Evolutionary conservation across 108 stramenopile genomes (phyloP).

Genomic region (Pseudonitzschia multiseries): DNA sequence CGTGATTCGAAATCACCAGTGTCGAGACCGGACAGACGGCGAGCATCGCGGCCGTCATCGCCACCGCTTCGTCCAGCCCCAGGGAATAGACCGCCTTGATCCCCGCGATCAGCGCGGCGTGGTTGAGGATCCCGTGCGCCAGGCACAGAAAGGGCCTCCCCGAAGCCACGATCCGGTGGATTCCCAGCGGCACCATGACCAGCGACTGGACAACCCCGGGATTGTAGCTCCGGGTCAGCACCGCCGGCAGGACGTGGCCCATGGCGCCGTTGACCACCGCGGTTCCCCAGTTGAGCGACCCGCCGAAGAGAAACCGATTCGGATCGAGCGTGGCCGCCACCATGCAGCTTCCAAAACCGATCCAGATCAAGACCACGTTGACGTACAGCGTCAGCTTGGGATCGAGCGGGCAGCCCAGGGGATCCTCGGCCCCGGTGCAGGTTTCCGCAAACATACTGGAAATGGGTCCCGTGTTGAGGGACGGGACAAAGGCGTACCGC

Average conservation of each 20-base stretch:
- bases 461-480: not conserved
- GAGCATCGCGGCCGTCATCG: not conserved
- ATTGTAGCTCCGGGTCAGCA: not conserved
- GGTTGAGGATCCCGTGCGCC: not conserved
- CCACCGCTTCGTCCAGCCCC: not conserved
- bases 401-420: constrained; percentile 3
- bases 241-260: not conserved
- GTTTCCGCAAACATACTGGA: not conserved
- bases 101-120: not conserved
- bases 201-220: not conserved
- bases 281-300: constrained; percentile 2
- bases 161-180: not conserved
- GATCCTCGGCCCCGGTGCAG: not conserved
- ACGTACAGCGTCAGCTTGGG: not conserved
- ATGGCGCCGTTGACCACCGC: not conserved
- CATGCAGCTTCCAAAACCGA: constrained; percentile 3
- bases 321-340: not conserved
- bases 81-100: not conserved
- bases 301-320: not conserved
- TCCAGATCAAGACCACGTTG: not conserved
- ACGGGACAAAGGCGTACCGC: not conserved
- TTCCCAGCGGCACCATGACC: constrained; percentile 2
- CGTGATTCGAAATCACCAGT: not conserved
- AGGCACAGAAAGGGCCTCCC: not conserved
- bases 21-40: not conserved